These are phyloP conservation scores for Rutstroemia sydowiana DNA, from an alignment of 2,329 filamentous ascomycete species.

Conservation along the genomic window DNA sequence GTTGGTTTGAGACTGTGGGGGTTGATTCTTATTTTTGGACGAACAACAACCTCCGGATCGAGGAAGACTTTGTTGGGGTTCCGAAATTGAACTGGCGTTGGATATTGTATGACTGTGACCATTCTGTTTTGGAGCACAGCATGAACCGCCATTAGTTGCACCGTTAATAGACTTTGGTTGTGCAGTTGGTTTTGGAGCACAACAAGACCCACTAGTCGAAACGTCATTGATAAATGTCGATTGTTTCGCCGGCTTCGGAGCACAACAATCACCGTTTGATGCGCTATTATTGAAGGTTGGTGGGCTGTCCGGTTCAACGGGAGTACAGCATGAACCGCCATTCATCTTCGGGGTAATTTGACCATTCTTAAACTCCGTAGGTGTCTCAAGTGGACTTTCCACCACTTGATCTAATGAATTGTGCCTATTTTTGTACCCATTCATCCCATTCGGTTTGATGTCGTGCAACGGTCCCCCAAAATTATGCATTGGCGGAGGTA, in stretches of 20 bases:
- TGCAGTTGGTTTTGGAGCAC: background rate
- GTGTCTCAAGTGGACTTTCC: conserved; percentile 21
- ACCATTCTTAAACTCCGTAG: conserved; percentile 12
- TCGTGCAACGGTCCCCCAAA: conserved; percentile 5
- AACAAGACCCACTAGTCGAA: conserved; percentile 3
- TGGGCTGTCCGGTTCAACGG: conserved; percentile 6
- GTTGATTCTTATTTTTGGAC: conserved; percentile 20
- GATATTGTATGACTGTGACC: conserved; percentile 21
- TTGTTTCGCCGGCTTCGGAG: conserved; percentile 1
- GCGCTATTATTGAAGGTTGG: background rate
- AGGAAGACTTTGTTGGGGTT: conserved; percentile 11
- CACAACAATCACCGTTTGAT: conserved; percentile 14
- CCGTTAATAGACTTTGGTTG: too few relatives aligned
- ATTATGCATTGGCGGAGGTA: conserved; percentile 13
- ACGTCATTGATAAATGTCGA: background rate
- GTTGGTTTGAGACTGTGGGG: conserved; percentile 13
- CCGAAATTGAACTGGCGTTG: conserved; percentile 18
- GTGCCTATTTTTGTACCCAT: conserved; percentile 10
- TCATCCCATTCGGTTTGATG: conserved; percentile 16
- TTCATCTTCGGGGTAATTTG: conserved; percentile 13
- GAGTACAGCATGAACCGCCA: conserved; percentile 10
- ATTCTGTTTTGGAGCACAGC: conserved; percentile 20
- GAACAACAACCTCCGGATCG: conserved; percentile 33
- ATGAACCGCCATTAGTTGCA: too few relatives aligned
- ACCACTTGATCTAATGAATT: conserved; percentile 18